Percentiles rank a stretch among this genome's conserved stretches.
These are phyloP conservation scores for Annulohypoxylon truncatum DNA, from an alignment of 2,329 filamentous ascomycete species.

Conservation along the genomic window DNA sequence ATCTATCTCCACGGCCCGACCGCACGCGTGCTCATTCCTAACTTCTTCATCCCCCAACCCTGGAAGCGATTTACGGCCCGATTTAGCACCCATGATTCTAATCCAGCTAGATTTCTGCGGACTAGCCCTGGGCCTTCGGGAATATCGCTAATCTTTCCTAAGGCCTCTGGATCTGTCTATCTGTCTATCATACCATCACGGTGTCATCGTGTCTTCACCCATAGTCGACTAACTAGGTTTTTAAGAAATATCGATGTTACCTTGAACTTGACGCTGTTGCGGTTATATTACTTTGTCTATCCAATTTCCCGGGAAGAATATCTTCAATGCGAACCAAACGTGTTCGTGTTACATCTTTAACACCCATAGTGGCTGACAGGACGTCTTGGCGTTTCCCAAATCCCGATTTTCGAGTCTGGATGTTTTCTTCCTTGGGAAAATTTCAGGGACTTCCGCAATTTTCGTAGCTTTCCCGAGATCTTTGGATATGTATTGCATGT, in stretches of 20 bases:
- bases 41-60: background rate
- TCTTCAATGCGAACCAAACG: slow-evolving; percentile 37
- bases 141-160: slow-evolving; percentile 14
- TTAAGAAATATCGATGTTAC: slow-evolving; percentile 19
- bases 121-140: background rate
- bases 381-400: slow-evolving; percentile 26
- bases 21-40: background rate
- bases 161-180: slow-evolving; percentile 1
- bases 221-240: slow-evolving; percentile 23
- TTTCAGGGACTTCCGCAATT: slow-evolving; percentile 7
- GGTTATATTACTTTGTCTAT: slow-evolving; percentile 7
- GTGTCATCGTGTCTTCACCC: background rate
- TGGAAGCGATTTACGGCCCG: slow-evolving; percentile 1
- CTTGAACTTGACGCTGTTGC: slow-evolving; percentile 9
- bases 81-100: background rate
- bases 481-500: background rate
- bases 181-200: slow-evolving; percentile 3
- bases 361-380: slow-evolving; percentile 18
- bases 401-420: slow-evolving; percentile 15
- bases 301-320: slow-evolving; percentile 28
- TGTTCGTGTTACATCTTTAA: slow-evolving; percentile 34
- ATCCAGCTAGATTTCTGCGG: background rate
- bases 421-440: background rate
- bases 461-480: slow-evolving; percentile 24
- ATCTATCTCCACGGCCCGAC: background rate